A percentile compares a stretch with the other conserved stretches of the same genome.
Evolutionary conservation across 208 protist genomes (phyloP).

Genomic region (Lotmaria passim): DNA sequence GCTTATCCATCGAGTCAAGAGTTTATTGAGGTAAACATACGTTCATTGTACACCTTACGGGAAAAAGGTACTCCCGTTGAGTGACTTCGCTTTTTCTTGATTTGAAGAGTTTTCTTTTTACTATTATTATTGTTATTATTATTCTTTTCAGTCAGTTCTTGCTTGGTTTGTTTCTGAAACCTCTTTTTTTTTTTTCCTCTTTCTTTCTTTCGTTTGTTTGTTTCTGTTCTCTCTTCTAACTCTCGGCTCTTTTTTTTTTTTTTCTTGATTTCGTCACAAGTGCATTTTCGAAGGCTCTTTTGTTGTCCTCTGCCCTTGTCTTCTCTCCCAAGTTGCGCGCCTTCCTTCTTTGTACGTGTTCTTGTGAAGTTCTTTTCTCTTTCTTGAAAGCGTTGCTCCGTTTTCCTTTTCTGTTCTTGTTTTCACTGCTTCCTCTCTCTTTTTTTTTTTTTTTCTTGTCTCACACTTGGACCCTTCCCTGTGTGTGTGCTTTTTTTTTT

Average conservation of each 20-base stretch:
- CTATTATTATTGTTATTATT: background rate
- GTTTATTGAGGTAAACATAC: no score
- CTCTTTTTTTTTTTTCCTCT: background rate
- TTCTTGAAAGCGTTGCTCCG: no score
- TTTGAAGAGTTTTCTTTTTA: background rate
- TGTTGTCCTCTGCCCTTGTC: background rate
- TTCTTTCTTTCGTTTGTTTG: background rate
- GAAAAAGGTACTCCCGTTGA: no score
- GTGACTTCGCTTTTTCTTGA: background rate
- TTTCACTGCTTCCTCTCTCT: background rate
- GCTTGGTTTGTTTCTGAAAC: background rate
- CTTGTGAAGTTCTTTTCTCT: no score
- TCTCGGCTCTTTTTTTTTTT: background rate
- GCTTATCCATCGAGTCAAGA: no score
- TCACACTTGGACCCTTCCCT: no score
- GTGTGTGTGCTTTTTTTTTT: no score
- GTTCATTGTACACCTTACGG: no score
- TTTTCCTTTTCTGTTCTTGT: no score
- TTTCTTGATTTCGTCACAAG: background rate
- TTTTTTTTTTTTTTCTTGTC: background rate
- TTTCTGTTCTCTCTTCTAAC: background rate
- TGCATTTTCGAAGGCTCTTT: slow-evolving; percentile 9
- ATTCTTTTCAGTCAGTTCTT: background rate
- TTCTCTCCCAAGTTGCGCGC: slow-evolving; percentile 3
- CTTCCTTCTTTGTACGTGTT: background rate